A percentile compares a stretch with the other conserved stretches of the same genome.
Evolutionary conservation across 805 yeast species (phyloP).

Genomic region (Lipomyces chichibuensis): DNA sequence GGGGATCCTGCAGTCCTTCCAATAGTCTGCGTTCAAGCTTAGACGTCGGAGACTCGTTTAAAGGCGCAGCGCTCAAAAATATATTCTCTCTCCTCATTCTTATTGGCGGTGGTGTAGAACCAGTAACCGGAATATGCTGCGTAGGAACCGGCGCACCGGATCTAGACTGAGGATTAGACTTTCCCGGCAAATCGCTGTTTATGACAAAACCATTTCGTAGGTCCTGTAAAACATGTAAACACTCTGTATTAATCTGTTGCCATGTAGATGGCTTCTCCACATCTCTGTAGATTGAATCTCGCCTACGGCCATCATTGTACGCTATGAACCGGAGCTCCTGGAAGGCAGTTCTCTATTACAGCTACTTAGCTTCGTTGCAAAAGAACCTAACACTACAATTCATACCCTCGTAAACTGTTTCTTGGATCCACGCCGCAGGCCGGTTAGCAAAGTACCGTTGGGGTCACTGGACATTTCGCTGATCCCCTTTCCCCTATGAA

Average conservation of each 20-base stretch:
- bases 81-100: slow-evolving; percentile 26
- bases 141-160: not conserved
- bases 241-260: slow-evolving; percentile 41
- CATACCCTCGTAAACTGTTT: slow-evolving; percentile 38
- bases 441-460: slow-evolving; percentile 47
- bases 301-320: slow-evolving; percentile 39
- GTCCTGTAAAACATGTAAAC: slow-evolving; percentile 35
- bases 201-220: slow-evolving; percentile 16
- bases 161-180: not conserved
- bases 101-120: slow-evolving; percentile 25
- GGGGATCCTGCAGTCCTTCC: slow-evolving; percentile 38
- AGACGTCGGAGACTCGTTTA: slow-evolving; percentile 15
- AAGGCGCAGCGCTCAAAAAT: slow-evolving; percentile 11
- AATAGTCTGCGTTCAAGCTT: slow-evolving; percentile 29
- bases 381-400: too few species aligned
- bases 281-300: slow-evolving; percentile 45
- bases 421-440: slow-evolving; percentile 39
- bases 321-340: slow-evolving; percentile 45
- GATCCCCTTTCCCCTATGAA: slow-evolving; percentile 40
- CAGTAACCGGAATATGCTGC: slow-evolving; percentile 4
- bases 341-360: slow-evolving; percentile 44
- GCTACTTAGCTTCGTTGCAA: not conserved
- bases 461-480: slow-evolving; percentile 42
- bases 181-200: not conserved
- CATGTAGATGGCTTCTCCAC: slow-evolving; percentile 43